A percentile compares a stretch with the other conserved stretches of the same genome.
Conservation (phyloP, 225 moss, liverwort and hornwort genomes). For the Takakia lepidozioides region DNA sequence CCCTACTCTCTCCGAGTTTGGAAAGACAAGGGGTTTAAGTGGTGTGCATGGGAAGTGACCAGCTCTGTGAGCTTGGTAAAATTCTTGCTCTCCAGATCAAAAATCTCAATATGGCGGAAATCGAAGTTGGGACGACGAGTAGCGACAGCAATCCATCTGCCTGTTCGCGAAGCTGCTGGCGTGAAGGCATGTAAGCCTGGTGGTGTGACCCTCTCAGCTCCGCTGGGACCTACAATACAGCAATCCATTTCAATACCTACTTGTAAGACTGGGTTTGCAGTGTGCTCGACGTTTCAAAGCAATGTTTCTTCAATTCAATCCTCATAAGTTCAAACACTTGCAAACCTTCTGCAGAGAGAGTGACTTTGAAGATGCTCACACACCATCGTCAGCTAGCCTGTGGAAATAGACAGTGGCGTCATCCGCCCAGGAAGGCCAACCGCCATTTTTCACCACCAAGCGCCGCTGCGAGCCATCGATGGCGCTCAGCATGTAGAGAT, state of each 20-base stretch:
- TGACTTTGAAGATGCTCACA: constrained; percentile 79
- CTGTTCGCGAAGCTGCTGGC: constrained; percentile 56
- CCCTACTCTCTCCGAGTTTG: constrained; percentile 39
- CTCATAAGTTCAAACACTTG: too few species aligned
- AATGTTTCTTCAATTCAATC: too few species aligned
- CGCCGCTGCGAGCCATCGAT: constrained; percentile 61
- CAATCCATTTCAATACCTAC: too few species aligned
- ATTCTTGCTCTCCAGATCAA: constrained; percentile 27
- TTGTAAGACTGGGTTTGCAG: too few species aligned
- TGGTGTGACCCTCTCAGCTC: constrained; percentile 67
- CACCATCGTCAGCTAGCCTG: constrained; percentile 62
- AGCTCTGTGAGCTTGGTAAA: constrained; percentile 50
- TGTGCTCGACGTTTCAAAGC: too few species aligned
- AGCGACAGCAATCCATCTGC: constrained; percentile 75
- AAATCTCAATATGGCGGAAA: constrained; percentile 72
- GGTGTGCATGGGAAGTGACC: constrained; percentile 40
- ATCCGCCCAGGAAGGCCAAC: constrained; percentile 89
- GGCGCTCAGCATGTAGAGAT: constrained; percentile 53
- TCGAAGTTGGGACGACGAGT: constrained; percentile 39
- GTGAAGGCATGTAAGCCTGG: constrained; percentile 72
- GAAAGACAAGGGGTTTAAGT: constrained; percentile 81
- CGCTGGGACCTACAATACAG: constrained; percentile 30
- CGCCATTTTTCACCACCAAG: constrained; percentile 42
- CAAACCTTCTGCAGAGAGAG: constrained; percentile 10
- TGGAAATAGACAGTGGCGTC: constrained; percentile 68